Conservation (phyloP, 2,329 filamentous ascomycete genomes). For the Pseudocercospora fuligena region DNA sequence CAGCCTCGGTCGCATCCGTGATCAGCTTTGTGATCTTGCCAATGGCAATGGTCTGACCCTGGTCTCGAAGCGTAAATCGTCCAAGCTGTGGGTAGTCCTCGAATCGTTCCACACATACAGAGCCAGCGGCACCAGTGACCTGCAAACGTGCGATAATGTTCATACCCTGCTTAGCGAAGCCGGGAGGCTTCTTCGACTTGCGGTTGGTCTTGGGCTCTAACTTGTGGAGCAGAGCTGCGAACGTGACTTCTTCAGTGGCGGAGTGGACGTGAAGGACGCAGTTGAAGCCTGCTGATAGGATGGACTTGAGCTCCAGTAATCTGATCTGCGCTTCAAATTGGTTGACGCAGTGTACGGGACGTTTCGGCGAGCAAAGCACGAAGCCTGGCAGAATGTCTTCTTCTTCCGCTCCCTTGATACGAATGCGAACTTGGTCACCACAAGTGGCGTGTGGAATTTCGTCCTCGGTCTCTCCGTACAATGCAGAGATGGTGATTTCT, state of each 20-base stretch:
- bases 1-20: slow-evolving; percentile 43
- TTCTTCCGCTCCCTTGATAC: slow-evolving; percentile 93
- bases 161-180: slow-evolving; percentile 81
- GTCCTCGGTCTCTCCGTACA: slow-evolving; percentile 96
- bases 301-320: slow-evolving; percentile 91
- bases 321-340: slow-evolving; percentile 96
- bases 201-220: slow-evolving; percentile 91
- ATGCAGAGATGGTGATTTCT: slow-evolving; percentile 76
- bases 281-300: slow-evolving; percentile 93
- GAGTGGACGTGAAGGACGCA: slow-evolving; percentile 97
- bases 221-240: slow-evolving; percentile 85
- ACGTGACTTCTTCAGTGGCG: slow-evolving; percentile 96
- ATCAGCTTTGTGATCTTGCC: slow-evolving; percentile 97
- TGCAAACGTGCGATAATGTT: slow-evolving; percentile 92
- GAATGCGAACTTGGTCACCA: slow-evolving; percentile 91
- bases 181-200: slow-evolving; percentile 90
- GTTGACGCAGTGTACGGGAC: slow-evolving; percentile 86
- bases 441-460: slow-evolving; percentile 81
- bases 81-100: slow-evolving; percentile 96
- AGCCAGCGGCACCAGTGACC: slow-evolving; percentile 75
- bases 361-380: slow-evolving; percentile 92
- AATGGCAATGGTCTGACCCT: slow-evolving; percentile 99
- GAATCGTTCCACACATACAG: slow-evolving; percentile 91
- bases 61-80: slow-evolving; percentile 80
- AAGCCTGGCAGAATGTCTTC: slow-evolving; percentile 96